Evolutionary conservation across 768 basidiomycete species (phyloP).

Genomic region (Vishniacozyma victoriae): DNA sequence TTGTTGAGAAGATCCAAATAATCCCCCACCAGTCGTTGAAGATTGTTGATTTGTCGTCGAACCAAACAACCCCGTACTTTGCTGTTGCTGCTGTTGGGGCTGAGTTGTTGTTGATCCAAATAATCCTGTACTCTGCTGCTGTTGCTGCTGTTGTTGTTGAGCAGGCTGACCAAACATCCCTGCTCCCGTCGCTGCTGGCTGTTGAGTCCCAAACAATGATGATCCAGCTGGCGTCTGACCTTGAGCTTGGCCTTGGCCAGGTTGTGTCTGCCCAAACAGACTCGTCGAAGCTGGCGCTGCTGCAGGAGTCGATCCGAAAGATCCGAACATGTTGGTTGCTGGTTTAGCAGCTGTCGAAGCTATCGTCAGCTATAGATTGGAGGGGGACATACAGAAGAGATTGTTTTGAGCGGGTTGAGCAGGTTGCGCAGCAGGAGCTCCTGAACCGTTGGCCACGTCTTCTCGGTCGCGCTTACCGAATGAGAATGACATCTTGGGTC

Average conservation of each 20-base stretch:
- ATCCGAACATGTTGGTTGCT: conserved; percentile 12
- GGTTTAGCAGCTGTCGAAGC: conserved; percentile 15
- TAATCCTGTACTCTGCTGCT: conserved; percentile 1
- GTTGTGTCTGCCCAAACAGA: conserved; percentile 8
- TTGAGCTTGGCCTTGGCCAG: conserved; percentile 2
- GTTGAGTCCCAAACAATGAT: conserved; percentile 13
- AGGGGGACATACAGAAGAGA: too few species aligned
- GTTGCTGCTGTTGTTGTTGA: conserved; percentile 11
- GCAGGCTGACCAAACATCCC: conserved; percentile 10
- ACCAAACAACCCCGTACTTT: conserved; percentile 1
- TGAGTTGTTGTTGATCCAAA: conserved; percentile 8
- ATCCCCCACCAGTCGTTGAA: background rate
- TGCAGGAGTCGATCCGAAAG: conserved; percentile 24
- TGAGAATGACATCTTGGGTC: background rate
- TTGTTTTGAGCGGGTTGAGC: too few species aligned
- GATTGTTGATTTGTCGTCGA: background rate
- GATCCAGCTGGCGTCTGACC: conserved; percentile 1
- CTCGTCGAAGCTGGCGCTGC: conserved; percentile 1
- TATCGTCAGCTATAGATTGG: background rate
- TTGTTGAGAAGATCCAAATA: background rate
- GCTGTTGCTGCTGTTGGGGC: conserved; percentile 9
- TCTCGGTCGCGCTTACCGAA: background rate
- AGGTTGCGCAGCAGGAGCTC: too few species aligned
- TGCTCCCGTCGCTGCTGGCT: conserved; percentile 3
- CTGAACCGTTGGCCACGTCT: background rate